These are phyloP conservation scores for Leishmania turanica DNA, from an alignment of 208 protist genomes.

Conservation along the genomic window DNA sequence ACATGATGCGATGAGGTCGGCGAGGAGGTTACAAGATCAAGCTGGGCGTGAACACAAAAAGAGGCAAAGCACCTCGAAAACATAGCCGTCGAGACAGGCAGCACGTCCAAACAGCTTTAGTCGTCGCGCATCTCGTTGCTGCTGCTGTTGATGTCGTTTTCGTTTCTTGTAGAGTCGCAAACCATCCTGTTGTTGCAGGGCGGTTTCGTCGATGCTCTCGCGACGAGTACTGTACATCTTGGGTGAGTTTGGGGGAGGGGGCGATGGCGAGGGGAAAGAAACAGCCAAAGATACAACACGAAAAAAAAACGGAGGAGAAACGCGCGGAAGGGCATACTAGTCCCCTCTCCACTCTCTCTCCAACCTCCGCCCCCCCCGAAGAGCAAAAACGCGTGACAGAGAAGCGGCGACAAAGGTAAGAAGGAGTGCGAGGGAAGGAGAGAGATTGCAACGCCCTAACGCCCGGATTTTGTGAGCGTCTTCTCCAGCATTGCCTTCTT, in stretches of 20 bases:
- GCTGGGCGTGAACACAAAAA: not conserved
- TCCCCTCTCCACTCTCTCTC: not conserved
- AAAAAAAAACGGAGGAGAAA: not conserved
- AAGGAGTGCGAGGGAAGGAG: slow-evolving; percentile 12
- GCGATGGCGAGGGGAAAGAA: slow-evolving; percentile 1
- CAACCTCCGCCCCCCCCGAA: not conserved
- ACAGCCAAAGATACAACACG: not conserved
- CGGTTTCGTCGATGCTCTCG: not conserved
- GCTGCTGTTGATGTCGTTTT: not conserved
- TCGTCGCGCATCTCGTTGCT: not conserved
- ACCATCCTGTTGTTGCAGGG: not conserved
- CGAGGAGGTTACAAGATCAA: not conserved
- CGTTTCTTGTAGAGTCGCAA: not conserved
- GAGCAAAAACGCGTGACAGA: not conserved
- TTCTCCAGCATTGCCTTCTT: slow-evolving; percentile 72
- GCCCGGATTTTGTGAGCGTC: slow-evolving; percentile 29
- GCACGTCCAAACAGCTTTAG: not conserved
- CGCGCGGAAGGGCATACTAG: not conserved
- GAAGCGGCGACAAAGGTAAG: slow-evolving; percentile 7
- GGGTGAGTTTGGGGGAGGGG: not conserved
- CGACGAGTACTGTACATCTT: slow-evolving; percentile 3
- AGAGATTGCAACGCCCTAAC: not conserved
- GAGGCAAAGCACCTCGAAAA: not conserved
- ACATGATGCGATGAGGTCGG: not conserved
- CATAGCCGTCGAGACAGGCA: not conserved